phyloP scores from a whole-genome alignment of 148 eudicot genomes.

The Rhododendron ferrugineum region DNA sequence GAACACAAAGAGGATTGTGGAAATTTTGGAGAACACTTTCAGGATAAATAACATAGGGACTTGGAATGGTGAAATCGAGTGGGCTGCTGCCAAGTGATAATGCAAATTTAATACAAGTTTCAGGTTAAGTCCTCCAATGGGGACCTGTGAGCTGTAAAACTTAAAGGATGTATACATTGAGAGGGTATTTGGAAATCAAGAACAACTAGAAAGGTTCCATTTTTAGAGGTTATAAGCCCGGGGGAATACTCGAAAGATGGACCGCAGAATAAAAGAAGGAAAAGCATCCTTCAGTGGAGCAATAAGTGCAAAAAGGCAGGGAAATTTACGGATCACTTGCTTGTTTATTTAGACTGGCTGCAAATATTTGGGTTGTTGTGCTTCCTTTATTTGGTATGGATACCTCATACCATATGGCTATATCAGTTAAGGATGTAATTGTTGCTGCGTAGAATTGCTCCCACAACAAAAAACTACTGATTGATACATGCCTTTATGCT shows the following conservation, averaged over 20 bases:
- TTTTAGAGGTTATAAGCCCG: not conserved
- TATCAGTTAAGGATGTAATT: not conserved
- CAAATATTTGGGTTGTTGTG: not conserved
- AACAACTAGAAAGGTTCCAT: not conserved
- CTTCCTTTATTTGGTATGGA: not conserved
- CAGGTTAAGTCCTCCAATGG: not conserved
- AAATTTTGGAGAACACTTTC: not conserved
- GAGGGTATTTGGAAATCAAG: not conserved
- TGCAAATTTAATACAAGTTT: not conserved
- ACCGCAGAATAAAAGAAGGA: not conserved
- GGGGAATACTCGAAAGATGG: not conserved
- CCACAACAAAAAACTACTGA: not conserved
- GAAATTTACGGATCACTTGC: not conserved
- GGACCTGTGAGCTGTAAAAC: not conserved
- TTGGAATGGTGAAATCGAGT: not conserved
- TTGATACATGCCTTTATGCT: too few species aligned
- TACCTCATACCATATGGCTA: not conserved
- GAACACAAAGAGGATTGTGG: not conserved
- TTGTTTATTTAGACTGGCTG: not conserved
- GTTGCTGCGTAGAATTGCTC: not conserved
- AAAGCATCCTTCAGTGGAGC: not conserved
- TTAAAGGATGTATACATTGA: not conserved
- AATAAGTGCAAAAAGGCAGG: not conserved
- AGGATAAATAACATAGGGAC: not conserved
- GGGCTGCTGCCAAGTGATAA: not conserved